Evolutionary conservation across 371 early-diverging fungal species (phyloP).

Genomic region (Mortierella sp.): DNA sequence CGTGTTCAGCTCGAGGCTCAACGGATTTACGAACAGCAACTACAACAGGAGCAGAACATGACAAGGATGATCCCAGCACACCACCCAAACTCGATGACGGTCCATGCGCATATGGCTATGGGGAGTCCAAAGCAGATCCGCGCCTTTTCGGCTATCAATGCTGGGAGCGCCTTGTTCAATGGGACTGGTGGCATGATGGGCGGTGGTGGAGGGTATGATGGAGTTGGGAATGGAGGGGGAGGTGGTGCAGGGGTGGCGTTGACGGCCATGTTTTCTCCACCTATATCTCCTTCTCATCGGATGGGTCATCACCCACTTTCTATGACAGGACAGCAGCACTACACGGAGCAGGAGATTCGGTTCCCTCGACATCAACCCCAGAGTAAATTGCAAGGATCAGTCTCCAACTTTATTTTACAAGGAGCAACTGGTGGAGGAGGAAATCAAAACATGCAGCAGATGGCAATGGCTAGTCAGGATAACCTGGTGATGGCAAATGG

Average conservation of each 20-base stretch:
- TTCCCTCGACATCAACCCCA: constrained; percentile 31
- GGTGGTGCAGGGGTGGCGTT: not conserved
- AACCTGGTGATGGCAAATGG: not conserved
- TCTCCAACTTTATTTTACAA: constrained; percentile 8
- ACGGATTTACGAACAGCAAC: constrained; percentile 52
- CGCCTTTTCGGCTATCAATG: constrained; percentile 15
- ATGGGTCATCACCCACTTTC: constrained; percentile 3
- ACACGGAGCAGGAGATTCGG: constrained; percentile 7
- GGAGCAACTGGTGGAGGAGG: not conserved
- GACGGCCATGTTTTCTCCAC: constrained; percentile 36
- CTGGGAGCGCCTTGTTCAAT: constrained; percentile 24
- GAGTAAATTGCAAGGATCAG: constrained; percentile 17
- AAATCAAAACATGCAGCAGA: not conserved
- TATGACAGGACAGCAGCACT: constrained; percentile 11
- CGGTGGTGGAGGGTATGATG: constrained; percentile 7
- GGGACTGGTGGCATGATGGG: constrained; percentile 7
- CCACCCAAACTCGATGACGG: constrained; percentile 31
- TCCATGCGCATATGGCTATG: constrained; percentile 29
- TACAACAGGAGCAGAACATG: constrained; percentile 52
- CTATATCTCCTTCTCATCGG: constrained; percentile 28
- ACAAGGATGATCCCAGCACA: constrained; percentile 32
- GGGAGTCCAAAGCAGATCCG: constrained; percentile 38
- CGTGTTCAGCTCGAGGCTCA: constrained; percentile 52
- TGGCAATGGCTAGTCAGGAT: not conserved
- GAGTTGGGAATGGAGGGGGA: not conserved